Conservation (phyloP, 768 basidiomycete species). For the Clitopilus passeckerianus region DNA sequence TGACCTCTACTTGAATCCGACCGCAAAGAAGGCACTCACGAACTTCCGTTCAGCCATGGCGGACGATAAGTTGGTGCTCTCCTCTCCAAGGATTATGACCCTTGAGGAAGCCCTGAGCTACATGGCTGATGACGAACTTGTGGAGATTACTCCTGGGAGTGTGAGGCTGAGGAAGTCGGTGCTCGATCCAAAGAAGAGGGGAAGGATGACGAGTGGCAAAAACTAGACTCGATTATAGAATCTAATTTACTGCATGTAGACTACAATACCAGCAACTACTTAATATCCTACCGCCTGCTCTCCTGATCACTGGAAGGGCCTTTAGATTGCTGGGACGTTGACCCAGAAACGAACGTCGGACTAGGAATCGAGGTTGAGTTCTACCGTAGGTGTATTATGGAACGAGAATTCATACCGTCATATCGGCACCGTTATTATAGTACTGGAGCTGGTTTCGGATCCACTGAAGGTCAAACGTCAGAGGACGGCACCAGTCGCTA, state of each 20-base stretch:
- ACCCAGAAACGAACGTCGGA: constrained; percentile 6
- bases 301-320: background rate
- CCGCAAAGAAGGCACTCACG: constrained; percentile 43
- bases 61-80: constrained; percentile 45
- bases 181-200: constrained; percentile 28
- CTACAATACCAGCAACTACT: background rate
- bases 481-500: background rate
- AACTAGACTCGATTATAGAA: background rate
- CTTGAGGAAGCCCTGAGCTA: constrained; percentile 43
- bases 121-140: constrained; percentile 44
- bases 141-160: constrained; percentile 40
- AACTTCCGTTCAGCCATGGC: constrained; percentile 44
- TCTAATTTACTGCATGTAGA: background rate
- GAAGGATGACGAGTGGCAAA: background rate
- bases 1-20: constrained; percentile 43
- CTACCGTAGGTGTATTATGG: background rate
- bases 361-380: background rate
- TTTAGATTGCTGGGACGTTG: background rate
- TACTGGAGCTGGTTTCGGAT: constrained; percentile 8
- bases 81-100: constrained; percentile 36
- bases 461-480: background rate
- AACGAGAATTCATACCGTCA: background rate
- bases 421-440: constrained; percentile 5
- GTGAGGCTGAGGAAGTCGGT: constrained; percentile 38
- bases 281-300: background rate